phyloP scores from a whole-genome alignment of 2,329 filamentous ascomycete species.

The Sordariomycetes sp. region DNA sequence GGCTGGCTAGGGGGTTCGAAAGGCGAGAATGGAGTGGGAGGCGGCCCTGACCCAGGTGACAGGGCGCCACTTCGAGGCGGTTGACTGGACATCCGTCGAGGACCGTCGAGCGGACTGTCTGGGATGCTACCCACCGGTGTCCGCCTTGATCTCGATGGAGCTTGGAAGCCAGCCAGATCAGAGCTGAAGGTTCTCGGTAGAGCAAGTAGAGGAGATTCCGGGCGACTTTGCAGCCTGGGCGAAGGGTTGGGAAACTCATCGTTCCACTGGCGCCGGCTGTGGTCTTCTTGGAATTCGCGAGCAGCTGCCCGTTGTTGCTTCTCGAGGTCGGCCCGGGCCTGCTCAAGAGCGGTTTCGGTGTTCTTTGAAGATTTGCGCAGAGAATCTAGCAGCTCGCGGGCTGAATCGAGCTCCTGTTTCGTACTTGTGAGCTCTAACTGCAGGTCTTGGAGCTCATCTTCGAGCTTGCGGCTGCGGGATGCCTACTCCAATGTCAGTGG shows the following conservation, averaged over 20 bases:
- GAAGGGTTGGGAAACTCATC: constrained; percentile 36
- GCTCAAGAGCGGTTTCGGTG: constrained; percentile 54
- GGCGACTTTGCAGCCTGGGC: constrained; percentile 37
- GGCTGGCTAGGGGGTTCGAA: constrained; percentile 30
- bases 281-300: constrained; percentile 24
- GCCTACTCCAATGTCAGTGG: constrained; percentile 36
- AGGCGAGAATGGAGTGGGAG: constrained; percentile 32
- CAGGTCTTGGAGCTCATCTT: constrained; percentile 73
- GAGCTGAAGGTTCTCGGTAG: constrained; percentile 44
- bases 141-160: constrained; percentile 23
- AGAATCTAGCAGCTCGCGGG: constrained; percentile 48
- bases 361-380: constrained; percentile 58
- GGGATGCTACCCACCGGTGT: constrained; percentile 36
- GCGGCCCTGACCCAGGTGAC: constrained; percentile 20
- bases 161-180: constrained; percentile 39
- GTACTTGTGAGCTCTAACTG: constrained; percentile 54
- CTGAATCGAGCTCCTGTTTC: constrained; percentile 53
- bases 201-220: constrained; percentile 44
- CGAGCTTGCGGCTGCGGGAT: constrained; percentile 52
- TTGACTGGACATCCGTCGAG: constrained; percentile 41
- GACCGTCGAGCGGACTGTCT: constrained; percentile 26
- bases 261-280: constrained; percentile 38
- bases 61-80: constrained; percentile 30
- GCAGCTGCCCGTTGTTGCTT: constrained; percentile 29
- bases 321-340: constrained; percentile 41